Evolutionary conservation across 495 filamentous ascomycete species (phyloP).

Genomic region (Xylaria cubensis): DNA sequence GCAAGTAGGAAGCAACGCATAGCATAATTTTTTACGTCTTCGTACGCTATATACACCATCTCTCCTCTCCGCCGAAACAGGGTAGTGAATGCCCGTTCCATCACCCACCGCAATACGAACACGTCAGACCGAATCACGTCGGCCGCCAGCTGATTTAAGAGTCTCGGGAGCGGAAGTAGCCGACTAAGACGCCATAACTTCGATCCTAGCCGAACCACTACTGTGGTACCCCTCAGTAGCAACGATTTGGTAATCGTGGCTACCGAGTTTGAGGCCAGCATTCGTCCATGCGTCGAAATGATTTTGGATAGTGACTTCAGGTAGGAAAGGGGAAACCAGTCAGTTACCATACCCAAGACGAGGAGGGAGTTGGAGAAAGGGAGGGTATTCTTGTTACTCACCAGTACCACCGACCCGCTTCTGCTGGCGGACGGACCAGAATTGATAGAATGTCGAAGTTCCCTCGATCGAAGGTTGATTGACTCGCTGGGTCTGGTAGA

Average conservation of each 20-base stretch:
- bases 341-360: not conserved
- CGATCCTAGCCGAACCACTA: constrained; percentile 51
- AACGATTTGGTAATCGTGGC: constrained; percentile 67
- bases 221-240: constrained; percentile 62
- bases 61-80: not conserved
- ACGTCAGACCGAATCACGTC: not conserved
- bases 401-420: constrained; percentile 56
- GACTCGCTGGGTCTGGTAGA: constrained; percentile 63
- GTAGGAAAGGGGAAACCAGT: not conserved
- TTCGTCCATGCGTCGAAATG: constrained; percentile 70
- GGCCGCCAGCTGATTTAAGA: not conserved
- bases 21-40: not conserved
- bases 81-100: not conserved
- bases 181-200: constrained; percentile 28
- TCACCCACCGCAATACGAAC: not conserved
- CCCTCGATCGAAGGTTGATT: constrained; percentile 67
- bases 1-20: not conserved
- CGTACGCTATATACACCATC: constrained; percentile 17
- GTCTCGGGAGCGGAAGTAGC: not conserved
- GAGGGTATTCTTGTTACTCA: not conserved
- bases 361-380: not conserved
- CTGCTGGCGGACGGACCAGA: constrained; percentile 59
- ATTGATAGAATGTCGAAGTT: constrained; percentile 56
- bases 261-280: constrained; percentile 58
- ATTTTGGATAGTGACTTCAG: constrained; percentile 52